phyloP scores from a whole-genome alignment of 148 eudicot genomes.

The Cornus kousa region DNA sequence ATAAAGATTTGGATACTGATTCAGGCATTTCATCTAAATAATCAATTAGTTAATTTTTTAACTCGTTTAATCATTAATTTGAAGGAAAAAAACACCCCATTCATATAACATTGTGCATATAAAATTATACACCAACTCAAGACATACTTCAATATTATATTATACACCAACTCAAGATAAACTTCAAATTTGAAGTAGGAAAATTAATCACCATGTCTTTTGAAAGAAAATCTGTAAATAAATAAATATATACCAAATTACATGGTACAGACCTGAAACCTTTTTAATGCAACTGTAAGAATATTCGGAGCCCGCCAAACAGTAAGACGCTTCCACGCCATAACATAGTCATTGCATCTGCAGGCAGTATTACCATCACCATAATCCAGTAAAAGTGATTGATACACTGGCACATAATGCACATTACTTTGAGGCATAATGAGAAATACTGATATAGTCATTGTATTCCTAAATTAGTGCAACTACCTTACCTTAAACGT shows the following conservation, averaged over 20 bases:
- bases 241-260: no score
- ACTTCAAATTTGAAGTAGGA: background rate
- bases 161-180: slow-evolving; percentile 2
- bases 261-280: slow-evolving; percentile 70
- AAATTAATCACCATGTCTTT: background rate
- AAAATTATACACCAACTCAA: background rate
- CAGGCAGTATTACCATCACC: slow-evolving; percentile 16
- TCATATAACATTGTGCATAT: no score
- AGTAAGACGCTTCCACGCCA: slow-evolving; percentile 79
- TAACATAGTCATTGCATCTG: slow-evolving; percentile 94
- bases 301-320: slow-evolving; percentile 78
- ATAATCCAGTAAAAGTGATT: background rate
- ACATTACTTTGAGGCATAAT: background rate
- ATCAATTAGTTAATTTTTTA: background rate
- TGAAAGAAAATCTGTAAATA: background rate
- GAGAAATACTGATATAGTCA: background rate
- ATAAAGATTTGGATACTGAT: background rate
- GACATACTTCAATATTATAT: background rate
- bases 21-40: background rate
- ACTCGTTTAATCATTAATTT: background rate
- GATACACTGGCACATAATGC: background rate
- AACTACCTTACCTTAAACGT: background rate
- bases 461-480: no score
- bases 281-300: slow-evolving; percentile 86
- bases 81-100: background rate